Evolutionary conservation across 2,329 filamentous ascomycete species (phyloP).

Genomic region (Hysterium pulicare): DNA sequence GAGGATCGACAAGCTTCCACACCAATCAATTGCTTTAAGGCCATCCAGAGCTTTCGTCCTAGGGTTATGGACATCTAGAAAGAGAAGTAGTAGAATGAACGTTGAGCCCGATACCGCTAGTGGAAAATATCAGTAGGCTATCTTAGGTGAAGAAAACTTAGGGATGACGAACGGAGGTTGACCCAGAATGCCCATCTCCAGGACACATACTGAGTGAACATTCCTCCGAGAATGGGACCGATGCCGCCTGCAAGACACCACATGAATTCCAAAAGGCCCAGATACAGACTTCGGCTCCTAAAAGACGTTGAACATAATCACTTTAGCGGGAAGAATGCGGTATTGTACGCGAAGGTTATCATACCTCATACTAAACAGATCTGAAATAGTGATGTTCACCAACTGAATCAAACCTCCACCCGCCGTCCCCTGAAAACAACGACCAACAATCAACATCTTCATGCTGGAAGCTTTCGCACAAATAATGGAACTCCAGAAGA

Average conservation of each 20-base stretch:
- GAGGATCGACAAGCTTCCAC: slow-evolving; percentile 51
- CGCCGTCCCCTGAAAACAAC: slow-evolving; percentile 49
- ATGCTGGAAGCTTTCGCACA: slow-evolving; percentile 45
- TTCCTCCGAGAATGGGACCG: slow-evolving; percentile 50
- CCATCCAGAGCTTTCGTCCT: slow-evolving; percentile 48
- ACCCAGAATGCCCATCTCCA: slow-evolving; percentile 47
- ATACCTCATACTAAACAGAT: slow-evolving; percentile 49
- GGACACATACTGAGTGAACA: slow-evolving; percentile 38
- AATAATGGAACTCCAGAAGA: slow-evolving; percentile 45
- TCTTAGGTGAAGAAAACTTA: neutral
- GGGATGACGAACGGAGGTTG: slow-evolving; percentile 6
- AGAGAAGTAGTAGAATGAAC: slow-evolving; percentile 49
- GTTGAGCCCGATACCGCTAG: slow-evolving; percentile 50
- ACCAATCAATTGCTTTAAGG: slow-evolving; percentile 53
- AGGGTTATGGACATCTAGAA: slow-evolving; percentile 55
- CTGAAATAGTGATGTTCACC: slow-evolving; percentile 48
- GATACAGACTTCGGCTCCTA: slow-evolving; percentile 2
- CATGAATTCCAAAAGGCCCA: slow-evolving; percentile 19
- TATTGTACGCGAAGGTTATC: neutral
- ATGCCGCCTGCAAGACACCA: slow-evolving; percentile 50
- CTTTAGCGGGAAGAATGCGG: too few relatives aligned
- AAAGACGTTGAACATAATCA: neutral
- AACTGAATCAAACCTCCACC: slow-evolving; percentile 48
- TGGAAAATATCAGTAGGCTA: slow-evolving; percentile 12
- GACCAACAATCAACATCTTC: slow-evolving; percentile 48